These are phyloP conservation scores for Aspergillus phoenicis DNA, from an alignment of 2,329 filamentous ascomycete genomes.

Conservation along the genomic window DNA sequence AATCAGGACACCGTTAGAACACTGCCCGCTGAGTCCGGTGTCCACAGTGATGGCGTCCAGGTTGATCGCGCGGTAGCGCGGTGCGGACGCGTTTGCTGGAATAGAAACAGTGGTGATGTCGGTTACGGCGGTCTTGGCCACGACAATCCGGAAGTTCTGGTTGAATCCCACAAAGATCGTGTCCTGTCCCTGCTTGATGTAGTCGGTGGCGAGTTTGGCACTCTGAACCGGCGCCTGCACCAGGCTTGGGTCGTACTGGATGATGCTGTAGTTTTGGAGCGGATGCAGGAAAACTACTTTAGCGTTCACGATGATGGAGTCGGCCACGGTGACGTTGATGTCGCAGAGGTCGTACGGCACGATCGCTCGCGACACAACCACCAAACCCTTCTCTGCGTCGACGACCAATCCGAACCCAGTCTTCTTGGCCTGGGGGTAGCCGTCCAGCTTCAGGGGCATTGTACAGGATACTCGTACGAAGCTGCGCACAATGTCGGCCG, in stretches of 20 bases:
- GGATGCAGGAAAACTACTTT: constrained; percentile 96
- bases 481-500: constrained; percentile 90
- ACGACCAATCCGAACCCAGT: constrained; percentile 97
- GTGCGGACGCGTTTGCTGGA: constrained; percentile 87
- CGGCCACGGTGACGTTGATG: constrained; percentile 92
- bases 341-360: constrained; percentile 97
- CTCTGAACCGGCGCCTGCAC: constrained; percentile 94
- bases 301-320: constrained; percentile 90
- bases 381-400: constrained; percentile 91
- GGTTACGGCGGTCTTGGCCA: constrained; percentile 91
- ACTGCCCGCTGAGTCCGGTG: constrained; percentile 85
- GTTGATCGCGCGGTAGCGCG: constrained; percentile 91
- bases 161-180: constrained; percentile 99
- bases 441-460: constrained; percentile 94
- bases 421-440: constrained; percentile 92
- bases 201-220: constrained; percentile 76
- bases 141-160: constrained; percentile 88
- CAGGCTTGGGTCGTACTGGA: constrained; percentile 89
- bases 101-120: constrained; percentile 98
- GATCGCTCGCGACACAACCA: constrained; percentile 90
- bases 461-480: constrained; percentile 92
- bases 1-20: constrained; percentile 89
- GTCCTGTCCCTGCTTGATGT: constrained; percentile 88
- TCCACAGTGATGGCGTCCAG: constrained; percentile 97
- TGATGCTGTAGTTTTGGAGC: constrained; percentile 92